These are phyloP conservation scores for Hericium alpestre DNA, from an alignment of 768 basidiomycete species.

Conservation along the genomic window DNA sequence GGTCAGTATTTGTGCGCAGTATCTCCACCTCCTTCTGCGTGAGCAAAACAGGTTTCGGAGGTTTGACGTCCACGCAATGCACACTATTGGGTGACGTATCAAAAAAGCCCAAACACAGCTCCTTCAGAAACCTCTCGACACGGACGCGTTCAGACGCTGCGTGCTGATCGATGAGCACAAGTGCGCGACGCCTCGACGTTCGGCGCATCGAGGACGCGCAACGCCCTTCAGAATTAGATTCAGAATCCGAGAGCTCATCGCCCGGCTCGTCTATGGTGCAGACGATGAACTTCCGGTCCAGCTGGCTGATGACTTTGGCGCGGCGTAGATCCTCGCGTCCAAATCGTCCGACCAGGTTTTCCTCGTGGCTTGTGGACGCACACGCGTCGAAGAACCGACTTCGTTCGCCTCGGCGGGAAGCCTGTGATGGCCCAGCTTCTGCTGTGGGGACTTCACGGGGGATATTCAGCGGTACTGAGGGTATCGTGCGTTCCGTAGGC, in stretches of 20 bases:
- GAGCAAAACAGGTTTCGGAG: slow-evolving; percentile 52
- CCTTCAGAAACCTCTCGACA: slow-evolving; percentile 72
- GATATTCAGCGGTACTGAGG: not conserved
- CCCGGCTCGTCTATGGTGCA: slow-evolving; percentile 39
- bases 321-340: slow-evolving; percentile 40
- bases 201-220: slow-evolving; percentile 10
- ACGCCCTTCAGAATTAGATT: not conserved
- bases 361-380: not conserved
- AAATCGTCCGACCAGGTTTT: slow-evolving; percentile 21
- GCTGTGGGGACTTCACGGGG: not conserved
- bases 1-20: slow-evolving; percentile 30
- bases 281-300: slow-evolving; percentile 86
- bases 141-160: slow-evolving; percentile 95
- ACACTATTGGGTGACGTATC: slow-evolving; percentile 23
- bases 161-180: slow-evolving; percentile 91
- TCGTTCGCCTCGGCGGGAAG: not conserved
- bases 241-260: slow-evolving; percentile 11
- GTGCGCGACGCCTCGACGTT: slow-evolving; percentile 15
- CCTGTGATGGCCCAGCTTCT: not conserved
- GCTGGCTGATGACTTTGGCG: slow-evolving; percentile 65
- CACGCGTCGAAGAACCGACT: not conserved
- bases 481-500: not conserved
- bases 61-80: slow-evolving; percentile 33
- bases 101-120: slow-evolving; percentile 64
- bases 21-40: slow-evolving; percentile 51